Base-by-base conservation (phyloP, 2,329 filamentous ascomycete genomes). In the Fusarium sp. region DNA sequence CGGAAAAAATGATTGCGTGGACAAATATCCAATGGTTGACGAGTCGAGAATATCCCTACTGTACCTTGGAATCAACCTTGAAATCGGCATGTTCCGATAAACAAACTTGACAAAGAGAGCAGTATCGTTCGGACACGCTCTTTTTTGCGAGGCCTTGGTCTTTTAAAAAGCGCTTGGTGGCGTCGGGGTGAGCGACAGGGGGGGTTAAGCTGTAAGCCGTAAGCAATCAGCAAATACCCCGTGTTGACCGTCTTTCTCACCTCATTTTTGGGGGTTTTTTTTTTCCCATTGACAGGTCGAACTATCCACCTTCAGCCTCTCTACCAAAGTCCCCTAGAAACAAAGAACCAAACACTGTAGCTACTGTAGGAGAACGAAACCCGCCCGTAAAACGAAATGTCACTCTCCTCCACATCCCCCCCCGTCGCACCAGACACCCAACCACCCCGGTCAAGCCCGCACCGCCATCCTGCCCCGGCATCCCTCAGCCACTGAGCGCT, bases 401-500 rank as follows among this genome's bases (percentile, higher is more conserved):
- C 60, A 62, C 42, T 29, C n/a, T 45, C 52, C 60, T 38, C 59
- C 59, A 52, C 59, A 14, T 22, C 20, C 20, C 42, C 20, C 20
- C 20, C 16, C 18, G 60, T 62, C 60, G 45, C 60, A 62, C 60
- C 45, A 62, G 34, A 45, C 29, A n/a, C 22, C 20, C 31, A 52
- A n/a, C 47, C 34, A 35, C 47, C 47, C 47, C 27, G 47, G 18
- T 22, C 60, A 18, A 16, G 13, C 24, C 20, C 22, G 62, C 62
- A 57, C 63, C 40, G 54, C 63, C 63, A 54, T 57, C 29, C 47
- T 54, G 29, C 42, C 38, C n/a, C 24, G 29, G 29, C 29, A 47
- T 45, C 42, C 31, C 59, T 66, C 64, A 67, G 64, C 64, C 64
- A 67, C 64, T 52, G 56, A 52, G 42, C 56, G 63, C 45, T 62